Evolutionary conservation across 2,329 filamentous ascomycete species (phyloP), one percentile per base, ranked within the genome.

Genomic region (Talaromyces islandicus): DNA sequence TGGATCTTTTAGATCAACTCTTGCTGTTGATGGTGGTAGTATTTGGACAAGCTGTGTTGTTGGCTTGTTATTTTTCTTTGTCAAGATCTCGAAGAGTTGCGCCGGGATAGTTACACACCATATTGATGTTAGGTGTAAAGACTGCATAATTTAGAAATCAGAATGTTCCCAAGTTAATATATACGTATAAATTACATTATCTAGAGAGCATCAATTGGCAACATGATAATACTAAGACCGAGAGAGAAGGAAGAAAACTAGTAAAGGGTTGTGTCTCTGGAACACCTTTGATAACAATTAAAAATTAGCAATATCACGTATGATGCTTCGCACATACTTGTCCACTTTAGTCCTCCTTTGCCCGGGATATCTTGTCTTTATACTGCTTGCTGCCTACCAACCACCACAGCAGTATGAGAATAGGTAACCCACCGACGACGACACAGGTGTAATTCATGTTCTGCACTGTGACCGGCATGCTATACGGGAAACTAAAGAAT

Each of bases 361-460:
- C 74, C 1, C 71, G 76, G 56, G 59, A 35, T 29, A 60, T 60
- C 48, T 25, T 60, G 50, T 57, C 50, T 30, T 60, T 60, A 14
- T 60, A 60, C 51, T 58, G 51, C 51, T 58, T 60, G 29, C 55
- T 60, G 10, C 59, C 59, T 7, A 78, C 69, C n/a, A 78, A 56
- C 77, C 77, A 80, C 78, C 77, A 80, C 0, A 60, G 63, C 2
- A 74, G 58, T 55, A 72, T 70, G 10, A 80, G 68, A 1, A 76
- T 51, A 7, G 77, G 60, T 29, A 76, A 70, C 0, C 72, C 78
- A 1, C 77, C 78, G 5, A 80, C 75, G 12, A 78, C 76, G 0
- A 78, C 76, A 54, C 79, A 80, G 1, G 79, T 80, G 62, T 81
- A 80, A 60, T 80, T 81, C 79, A 81, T 81, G 60, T 79, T 80